Base-by-base conservation (phyloP, 2,329 filamentous ascomycete species). In the Aspergillus viridinutans region DNA sequence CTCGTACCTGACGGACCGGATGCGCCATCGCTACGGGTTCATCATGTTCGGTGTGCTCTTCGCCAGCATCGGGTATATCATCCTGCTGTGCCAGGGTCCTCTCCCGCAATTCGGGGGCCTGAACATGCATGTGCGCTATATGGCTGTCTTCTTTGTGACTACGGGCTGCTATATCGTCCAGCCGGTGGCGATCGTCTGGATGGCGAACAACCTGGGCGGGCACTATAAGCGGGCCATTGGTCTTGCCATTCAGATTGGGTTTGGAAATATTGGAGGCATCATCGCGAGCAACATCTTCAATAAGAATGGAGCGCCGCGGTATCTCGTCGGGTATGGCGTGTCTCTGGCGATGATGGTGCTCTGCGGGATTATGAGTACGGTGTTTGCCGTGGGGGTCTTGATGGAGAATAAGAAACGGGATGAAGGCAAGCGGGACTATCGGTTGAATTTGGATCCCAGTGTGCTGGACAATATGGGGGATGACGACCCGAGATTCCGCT, bases 221-320 rank as follows among this genome's bases (percentile, higher is more conserved):
- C 68, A 69, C 57, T 70, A 72, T 42, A 71, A 73, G 52, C 72
- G 75, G 14, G 74, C 74, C 3, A 67, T 78, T 7, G 73, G 72
- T 3, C 74, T 73, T 59, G 76, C 70, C 0, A 70, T 76, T 58
- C 72, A 75, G 63, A 65, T 74, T 5, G 74, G 75, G 1, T 72
- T 78, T 21, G 76, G 75, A 9, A 78, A 78, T 60, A 76, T 73
- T 56, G 75, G 42, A 10, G 42, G 42, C 49, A 68, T 73, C 26
- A 62, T 76, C n/a, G 72, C 72, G 45, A 69, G 66, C 17, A 76
- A 76, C 58, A 72, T 78, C 53, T 78, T 75, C 56, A 58, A 75
- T 6, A 63, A 66, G 7, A 64, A 57, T n/a, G 64, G 75, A 51
- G 69, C 62, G 1, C 75, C 76, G 1, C 58, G 50, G 14, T 78